Base-by-base conservation (phyloP, 2,329 filamentous ascomycete species). In the Domatiomyces globalis region DNA sequence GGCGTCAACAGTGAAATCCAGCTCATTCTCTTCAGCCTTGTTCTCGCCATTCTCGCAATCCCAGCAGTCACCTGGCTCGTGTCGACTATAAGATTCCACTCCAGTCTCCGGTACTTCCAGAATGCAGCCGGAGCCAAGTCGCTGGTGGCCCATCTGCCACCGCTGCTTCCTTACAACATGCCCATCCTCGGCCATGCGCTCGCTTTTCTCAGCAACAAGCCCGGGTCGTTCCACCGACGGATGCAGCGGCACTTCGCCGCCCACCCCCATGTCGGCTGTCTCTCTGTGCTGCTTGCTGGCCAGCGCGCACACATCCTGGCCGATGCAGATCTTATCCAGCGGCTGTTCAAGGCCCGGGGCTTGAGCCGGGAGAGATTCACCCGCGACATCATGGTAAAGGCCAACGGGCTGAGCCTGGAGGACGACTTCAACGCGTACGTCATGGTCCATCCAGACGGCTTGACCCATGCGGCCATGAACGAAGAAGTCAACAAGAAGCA, bases 111-210 rank as follows among this genome's bases (percentile, higher is more conserved):
- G n/a, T n/a, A 27, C n/a, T 27, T 45, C 17, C 43, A 10, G 8
- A 45, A 20, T 27, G 22, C 43, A 20, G 19, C 43, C 43, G 43
- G 22, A 4, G 43, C 18, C 4, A 39, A 39, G 12, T 39, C 33
- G 12, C 22, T 27, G 43, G 43, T 4, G 20, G 42, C 52, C 4
- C 33, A 51, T 25, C 43, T 43, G 10, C 51, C 55, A 12, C 55
- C 55, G 2, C 18, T 54, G n/a, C 44, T 58, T 1, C 56, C 56
- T 8, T 54, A 56, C 42, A 43, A 36, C 2, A 47, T 58, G 18
- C 56, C 56, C 7, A 51, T 51, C 50, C 44, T 58, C 18, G 56
- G 56, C 7, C 51, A 56, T 42, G 50, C 56, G 15, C 19, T 53
- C 39, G 43, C 25, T 18, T 56, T 58, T 27, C 48, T 58, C 1